These are phyloP conservation scores for Syzygium aqueum DNA, from an alignment of 345 rosid species.

Conservation along the genomic window DNA sequence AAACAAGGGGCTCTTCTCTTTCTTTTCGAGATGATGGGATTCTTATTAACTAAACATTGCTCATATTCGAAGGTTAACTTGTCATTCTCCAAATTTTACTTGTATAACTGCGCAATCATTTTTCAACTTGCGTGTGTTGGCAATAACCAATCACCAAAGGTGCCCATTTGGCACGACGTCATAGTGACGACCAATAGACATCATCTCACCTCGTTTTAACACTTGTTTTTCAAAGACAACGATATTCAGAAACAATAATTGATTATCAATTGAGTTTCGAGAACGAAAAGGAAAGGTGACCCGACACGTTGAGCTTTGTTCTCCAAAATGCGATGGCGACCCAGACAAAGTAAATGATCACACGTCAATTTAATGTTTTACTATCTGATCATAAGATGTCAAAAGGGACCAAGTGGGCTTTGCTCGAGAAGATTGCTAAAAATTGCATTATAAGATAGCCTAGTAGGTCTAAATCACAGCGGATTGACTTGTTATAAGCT, in stretches of 20 bases:
- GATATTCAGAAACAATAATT: neutral
- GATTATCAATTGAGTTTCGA: neutral
- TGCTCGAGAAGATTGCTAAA: neutral
- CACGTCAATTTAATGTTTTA: neutral
- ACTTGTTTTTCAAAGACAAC: neutral
- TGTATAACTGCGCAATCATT: neutral
- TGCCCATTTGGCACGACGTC: neutral
- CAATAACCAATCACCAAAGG: neutral
- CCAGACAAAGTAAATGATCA: neutral
- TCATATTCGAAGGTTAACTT: neutral
- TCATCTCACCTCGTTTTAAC: neutral
- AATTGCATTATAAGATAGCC: neutral
- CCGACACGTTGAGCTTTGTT: neutral
- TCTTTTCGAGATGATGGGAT: neutral
- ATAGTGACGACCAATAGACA: neutral
- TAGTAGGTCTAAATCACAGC: neutral
- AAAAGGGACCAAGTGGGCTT: neutral
- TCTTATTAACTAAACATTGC: neutral
- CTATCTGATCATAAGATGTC: neutral
- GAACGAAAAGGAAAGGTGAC: neutral
- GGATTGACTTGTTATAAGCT: neutral
- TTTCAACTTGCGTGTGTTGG: neutral
- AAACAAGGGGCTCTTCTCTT: neutral
- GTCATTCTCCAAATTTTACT: neutral
- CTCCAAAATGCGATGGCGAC: neutral